Evolutionary conservation across 768 basidiomycete genomes (phyloP), one percentile per base, ranked within the genome.

Genomic region (Grammothele lineata): DNA sequence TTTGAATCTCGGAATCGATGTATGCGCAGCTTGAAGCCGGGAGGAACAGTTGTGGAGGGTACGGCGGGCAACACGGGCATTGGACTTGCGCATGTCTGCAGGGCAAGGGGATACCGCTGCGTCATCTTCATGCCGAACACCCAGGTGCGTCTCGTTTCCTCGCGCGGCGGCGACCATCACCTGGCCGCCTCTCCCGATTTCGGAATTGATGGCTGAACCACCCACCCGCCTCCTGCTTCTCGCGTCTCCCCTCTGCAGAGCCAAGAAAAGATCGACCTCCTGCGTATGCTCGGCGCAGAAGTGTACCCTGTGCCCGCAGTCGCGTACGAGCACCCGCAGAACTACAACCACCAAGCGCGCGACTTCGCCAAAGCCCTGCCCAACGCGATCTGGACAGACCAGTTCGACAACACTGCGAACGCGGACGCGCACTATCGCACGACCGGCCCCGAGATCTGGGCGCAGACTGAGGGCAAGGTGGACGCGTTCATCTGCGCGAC

Each of bases 61-160:
- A 99, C 95, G 3, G 95, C 95, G 32, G 95, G 95, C 14, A 99
- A 99, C 71, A 99, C 95, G 7, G 95, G 94, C 33, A 96, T 96
- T 47, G 94, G 94, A 27, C 76, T 97, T 25, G 93, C 92, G 5
- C 92, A 94, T 60, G 94, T 98, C 44, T 97, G 96, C 68, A 73
- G 96, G 54, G 80, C 91, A 6, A 81, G 74, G 57, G 94, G 96
- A 3, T 98, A 99, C 74, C 89, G 85, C 64, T 98, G 96, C 65
- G 95, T 99, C 9, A 99, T 99, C 61, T 99, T 90, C 78, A 98
- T 99, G 95, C 95, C 95, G 24, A 74, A 96, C 65, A 92, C 86
- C 4, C 89, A 96, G 77, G 88, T 82, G 45, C 34, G 68, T 44
- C 18, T n/a, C n/a, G n/a, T n/a, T n/a, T n/a, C n/a, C n/a, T n/a